phyloP scores from a whole-genome alignment of 1,284 basidiomycete species.

The Peniophora sp. region DNA sequence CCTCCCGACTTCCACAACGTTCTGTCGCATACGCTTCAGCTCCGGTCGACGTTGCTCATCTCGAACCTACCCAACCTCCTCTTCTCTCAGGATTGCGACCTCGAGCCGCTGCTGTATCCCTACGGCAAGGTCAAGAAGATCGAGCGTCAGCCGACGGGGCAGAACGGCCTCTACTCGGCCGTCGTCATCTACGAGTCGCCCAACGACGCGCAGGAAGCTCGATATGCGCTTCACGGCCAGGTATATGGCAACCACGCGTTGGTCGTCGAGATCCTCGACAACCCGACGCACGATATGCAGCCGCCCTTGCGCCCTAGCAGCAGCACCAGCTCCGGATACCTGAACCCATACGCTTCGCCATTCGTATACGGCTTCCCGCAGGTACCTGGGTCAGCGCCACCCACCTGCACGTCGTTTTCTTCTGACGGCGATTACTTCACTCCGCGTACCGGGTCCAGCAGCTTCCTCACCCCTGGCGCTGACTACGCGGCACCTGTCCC shows the following conservation, averaged over 20 bases:
- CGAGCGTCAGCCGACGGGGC: conserved; percentile 25
- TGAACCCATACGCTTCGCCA: conserved; percentile 26
- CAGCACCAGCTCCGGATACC: conserved; percentile 7
- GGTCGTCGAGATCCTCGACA: conserved; percentile 34
- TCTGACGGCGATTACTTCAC: conserved; percentile 9
- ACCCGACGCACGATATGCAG: background rate
- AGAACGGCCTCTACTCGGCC: conserved; percentile 33
- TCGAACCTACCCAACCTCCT: conserved; percentile 57
- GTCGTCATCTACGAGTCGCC: conserved; percentile 53
- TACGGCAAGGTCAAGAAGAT: conserved; percentile 62
- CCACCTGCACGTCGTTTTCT: conserved; percentile 8
- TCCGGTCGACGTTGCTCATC: conserved; percentile 45
- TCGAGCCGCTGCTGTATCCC: conserved; percentile 65
- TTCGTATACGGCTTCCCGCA: conserved; percentile 14
- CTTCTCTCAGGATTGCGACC: conserved; percentile 57
- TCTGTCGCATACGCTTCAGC: conserved; percentile 11
- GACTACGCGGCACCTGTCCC: background rate
- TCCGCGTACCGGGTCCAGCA: background rate
- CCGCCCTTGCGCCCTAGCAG: conserved; percentile 9
- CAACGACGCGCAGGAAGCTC: conserved; percentile 53
- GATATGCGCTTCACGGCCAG: conserved; percentile 49
- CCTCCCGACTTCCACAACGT: conserved; percentile 1
- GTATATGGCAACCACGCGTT: conserved; percentile 46
- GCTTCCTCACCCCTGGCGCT: background rate
- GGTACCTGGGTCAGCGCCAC: conserved; percentile 9